These are phyloP conservation scores for Volvox carteri DNA, from an alignment of 163 green algal species.

Conservation along the genomic window DNA sequence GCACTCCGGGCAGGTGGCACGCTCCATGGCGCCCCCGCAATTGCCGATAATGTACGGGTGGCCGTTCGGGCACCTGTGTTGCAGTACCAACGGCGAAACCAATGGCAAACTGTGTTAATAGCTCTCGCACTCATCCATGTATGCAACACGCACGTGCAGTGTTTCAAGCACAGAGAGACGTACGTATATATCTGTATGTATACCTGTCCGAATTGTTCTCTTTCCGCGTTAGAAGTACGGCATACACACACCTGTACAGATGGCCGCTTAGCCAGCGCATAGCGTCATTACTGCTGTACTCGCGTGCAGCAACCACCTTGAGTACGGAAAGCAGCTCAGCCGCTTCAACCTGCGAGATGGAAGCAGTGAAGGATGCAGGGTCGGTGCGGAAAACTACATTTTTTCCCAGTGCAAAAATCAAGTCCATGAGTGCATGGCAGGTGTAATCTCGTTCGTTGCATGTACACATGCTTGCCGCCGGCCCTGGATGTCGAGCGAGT, in stretches of 20 bases:
- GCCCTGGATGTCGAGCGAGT: too few species aligned
- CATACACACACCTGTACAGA: constrained; percentile 56
- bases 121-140: too few species aligned
- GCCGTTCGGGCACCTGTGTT: constrained; percentile 77
- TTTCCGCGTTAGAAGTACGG: too few species aligned
- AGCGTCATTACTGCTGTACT: not conserved
- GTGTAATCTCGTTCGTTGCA: too few species aligned
- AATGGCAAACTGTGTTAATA: not conserved
- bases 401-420: too few species aligned
- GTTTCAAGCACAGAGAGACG: not conserved
- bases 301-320: not conserved
- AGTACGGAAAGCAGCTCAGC: not conserved
- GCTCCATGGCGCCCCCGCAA: constrained; percentile 76
- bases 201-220: too few species aligned
- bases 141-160: not conserved
- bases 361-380: too few species aligned
- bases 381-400: too few species aligned
- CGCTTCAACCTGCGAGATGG: not conserved
- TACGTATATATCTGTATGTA: too few species aligned
- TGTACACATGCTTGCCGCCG: too few species aligned
- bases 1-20: constrained; percentile 72
- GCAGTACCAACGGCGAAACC: not conserved
- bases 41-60: constrained; percentile 84
- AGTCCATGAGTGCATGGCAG: too few species aligned
- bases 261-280: constrained; percentile 56